These are phyloP conservation scores for Corymbia citriodora DNA, from an alignment of 441 rosid species.

Conservation along the genomic window DNA sequence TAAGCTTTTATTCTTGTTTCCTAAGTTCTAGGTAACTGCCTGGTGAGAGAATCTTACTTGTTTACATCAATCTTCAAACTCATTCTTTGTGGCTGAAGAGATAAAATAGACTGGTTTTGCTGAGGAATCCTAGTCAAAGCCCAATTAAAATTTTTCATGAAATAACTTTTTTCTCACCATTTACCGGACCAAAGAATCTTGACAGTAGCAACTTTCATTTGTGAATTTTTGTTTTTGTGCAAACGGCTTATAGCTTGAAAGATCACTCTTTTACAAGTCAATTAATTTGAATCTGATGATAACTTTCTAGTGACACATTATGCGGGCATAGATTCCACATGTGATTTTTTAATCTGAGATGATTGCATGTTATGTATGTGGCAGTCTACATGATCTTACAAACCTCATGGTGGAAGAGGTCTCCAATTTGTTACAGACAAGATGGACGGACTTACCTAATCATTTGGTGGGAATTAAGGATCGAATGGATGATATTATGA, in stretches of 20 bases:
- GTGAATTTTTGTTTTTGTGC: rapidly evolving
- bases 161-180: background rate
- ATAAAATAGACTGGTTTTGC: background rate
- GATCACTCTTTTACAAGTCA: background rate
- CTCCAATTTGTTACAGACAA: background rate
- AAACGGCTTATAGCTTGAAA: background rate
- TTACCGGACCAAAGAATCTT: background rate
- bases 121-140: background rate
- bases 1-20: no score
- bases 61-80: background rate
- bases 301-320: background rate
- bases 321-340: background rate
- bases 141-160: background rate
- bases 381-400: background rate
- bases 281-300: background rate
- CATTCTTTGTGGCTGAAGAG: no score
- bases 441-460: background rate
- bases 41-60: no score
- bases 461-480: background rate
- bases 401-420: background rate
- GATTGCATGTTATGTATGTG: background rate
- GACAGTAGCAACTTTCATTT: rapidly evolving
- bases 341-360: background rate
- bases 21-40: no score
- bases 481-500: background rate